phyloP scores from a whole-genome alignment of 2,329 filamentous ascomycete genomes.

The Phyllosticta ampelicida region DNA sequence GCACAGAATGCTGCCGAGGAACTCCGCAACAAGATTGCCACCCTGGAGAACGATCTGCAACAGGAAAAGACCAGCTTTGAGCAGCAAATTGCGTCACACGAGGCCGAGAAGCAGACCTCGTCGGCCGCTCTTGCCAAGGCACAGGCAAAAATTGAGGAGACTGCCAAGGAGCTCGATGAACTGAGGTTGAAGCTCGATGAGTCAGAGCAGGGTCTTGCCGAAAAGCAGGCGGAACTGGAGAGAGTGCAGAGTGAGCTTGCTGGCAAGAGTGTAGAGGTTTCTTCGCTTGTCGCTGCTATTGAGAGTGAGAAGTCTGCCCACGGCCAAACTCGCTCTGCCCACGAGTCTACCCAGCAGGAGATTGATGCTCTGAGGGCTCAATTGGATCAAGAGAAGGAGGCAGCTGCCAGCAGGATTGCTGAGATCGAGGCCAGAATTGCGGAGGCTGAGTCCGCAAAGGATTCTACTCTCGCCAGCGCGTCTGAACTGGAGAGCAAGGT shows the following conservation, averaged over 20 bases:
- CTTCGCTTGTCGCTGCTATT: conserved; percentile 1
- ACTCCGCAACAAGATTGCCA: conserved; percentile 3
- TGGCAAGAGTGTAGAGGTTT: conserved; percentile 7
- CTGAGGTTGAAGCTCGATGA: conserved; percentile 4
- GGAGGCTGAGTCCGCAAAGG: conserved; percentile 5
- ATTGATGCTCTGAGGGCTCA: conserved; percentile 5
- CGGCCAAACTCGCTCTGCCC: background rate
- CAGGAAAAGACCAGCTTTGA: conserved; percentile 2
- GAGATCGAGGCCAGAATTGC: conserved; percentile 17
- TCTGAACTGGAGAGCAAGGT: conserved; percentile 14
- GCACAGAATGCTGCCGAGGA: conserved; percentile 1
- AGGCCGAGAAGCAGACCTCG: conserved; percentile 1
- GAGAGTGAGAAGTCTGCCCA: conserved; percentile 5
- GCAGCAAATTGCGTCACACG: conserved; percentile 3
- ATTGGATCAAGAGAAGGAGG: conserved; percentile 12
- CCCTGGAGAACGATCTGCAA: conserved; percentile 1
- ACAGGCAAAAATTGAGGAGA: conserved; percentile 5
- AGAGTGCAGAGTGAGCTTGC: conserved; percentile 6
- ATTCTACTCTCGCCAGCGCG: conserved; percentile 16
- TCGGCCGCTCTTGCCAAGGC: conserved; percentile 3
- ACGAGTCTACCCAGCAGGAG: conserved; percentile 5
- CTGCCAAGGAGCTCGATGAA: conserved; percentile 3
- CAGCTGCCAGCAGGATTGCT: conserved; percentile 17
- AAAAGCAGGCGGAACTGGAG: conserved; percentile 11
- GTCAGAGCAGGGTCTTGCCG: conserved; percentile 2